These are phyloP conservation scores for Mycoemilia scoparia DNA, from an alignment of 192 early-diverging fungal genomes.

Conservation along the genomic window DNA sequence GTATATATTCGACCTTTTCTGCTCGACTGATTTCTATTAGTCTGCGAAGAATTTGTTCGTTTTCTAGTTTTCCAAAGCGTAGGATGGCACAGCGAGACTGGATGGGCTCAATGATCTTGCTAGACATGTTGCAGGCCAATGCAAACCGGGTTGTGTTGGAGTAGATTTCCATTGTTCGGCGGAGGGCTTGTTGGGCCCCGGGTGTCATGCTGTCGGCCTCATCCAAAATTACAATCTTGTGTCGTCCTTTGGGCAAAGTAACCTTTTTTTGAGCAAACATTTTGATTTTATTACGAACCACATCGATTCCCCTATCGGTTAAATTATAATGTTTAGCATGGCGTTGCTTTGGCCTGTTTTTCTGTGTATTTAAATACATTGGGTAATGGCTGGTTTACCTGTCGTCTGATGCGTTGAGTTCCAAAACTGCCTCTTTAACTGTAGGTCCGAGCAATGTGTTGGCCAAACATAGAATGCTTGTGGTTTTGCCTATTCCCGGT, in stretches of 20 bases:
- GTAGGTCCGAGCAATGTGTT: constrained; percentile 67
- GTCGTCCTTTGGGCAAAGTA: constrained; percentile 67
- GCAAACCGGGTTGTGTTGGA: constrained; percentile 91
- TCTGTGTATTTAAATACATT: not conserved
- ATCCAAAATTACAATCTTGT: constrained; percentile 88
- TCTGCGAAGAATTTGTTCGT: constrained; percentile 61
- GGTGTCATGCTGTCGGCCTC: constrained; percentile 99
- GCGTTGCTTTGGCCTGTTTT: too few species aligned
- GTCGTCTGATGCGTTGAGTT: constrained; percentile 98
- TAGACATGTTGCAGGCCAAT: constrained; percentile 86
- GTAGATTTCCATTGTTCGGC: constrained; percentile 97
- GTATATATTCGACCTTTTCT: constrained; percentile 72
- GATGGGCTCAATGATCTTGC: constrained; percentile 97
- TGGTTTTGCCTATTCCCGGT: constrained; percentile 97
- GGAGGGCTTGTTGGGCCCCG: constrained; percentile 90
- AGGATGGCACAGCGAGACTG: constrained; percentile 89
- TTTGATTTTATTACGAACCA: constrained; percentile 92
- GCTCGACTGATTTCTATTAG: constrained; percentile 63
- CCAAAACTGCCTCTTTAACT: constrained; percentile 85
- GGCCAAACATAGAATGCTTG: constrained; percentile 82
- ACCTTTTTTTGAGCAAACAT: constrained; percentile 98
- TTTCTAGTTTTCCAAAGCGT: constrained; percentile 60
- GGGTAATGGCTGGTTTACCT: constrained; percentile 45
- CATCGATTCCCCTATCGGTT: constrained; percentile 83
- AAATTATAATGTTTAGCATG: too few species aligned